Evolutionary conservation across 176 grass and related monocot genomes (phyloP).

Genomic region (Carex littledalei): DNA sequence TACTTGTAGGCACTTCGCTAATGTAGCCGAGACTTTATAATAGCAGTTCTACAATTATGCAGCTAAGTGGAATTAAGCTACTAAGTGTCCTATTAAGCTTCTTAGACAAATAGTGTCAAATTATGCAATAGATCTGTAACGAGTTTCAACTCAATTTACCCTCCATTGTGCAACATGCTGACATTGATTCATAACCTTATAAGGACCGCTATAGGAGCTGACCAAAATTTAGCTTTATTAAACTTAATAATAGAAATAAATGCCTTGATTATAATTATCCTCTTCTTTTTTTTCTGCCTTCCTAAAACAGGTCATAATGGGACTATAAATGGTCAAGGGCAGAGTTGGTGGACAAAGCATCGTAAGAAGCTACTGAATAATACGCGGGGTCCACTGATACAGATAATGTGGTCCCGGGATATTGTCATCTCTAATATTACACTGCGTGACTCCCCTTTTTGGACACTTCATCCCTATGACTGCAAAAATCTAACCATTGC

Average conservation of each 20-base stretch:
- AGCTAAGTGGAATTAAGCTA: not conserved
- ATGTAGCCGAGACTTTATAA: not conserved
- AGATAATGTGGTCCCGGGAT: conserved; percentile 69
- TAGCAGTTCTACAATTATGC: not conserved
- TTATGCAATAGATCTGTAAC: not conserved
- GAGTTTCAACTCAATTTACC: not conserved
- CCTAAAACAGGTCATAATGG: conserved; percentile 67
- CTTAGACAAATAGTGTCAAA: not conserved
- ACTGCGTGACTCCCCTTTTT: conserved; percentile 76
- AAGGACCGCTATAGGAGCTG: not conserved
- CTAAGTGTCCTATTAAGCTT: not conserved
- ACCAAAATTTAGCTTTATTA: not conserved
- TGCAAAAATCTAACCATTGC: conserved; percentile 80
- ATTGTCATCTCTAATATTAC: conserved; percentile 84
- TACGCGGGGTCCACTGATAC: conserved; percentile 81
- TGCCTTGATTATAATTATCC: not conserved
- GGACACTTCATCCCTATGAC: conserved; percentile 85
- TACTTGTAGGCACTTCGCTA: not conserved
- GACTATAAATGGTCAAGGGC: conserved; percentile 85
- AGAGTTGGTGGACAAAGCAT: conserved; percentile 77
- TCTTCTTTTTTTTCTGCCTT: not conserved
- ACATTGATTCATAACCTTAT: not conserved
- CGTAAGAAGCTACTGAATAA: conserved; percentile 53
- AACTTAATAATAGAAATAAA: not conserved
- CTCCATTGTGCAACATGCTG: not conserved